Base-by-base conservation (phyloP, 139 green algal genomes). In the Astrephomene gubernaculifera region DNA sequence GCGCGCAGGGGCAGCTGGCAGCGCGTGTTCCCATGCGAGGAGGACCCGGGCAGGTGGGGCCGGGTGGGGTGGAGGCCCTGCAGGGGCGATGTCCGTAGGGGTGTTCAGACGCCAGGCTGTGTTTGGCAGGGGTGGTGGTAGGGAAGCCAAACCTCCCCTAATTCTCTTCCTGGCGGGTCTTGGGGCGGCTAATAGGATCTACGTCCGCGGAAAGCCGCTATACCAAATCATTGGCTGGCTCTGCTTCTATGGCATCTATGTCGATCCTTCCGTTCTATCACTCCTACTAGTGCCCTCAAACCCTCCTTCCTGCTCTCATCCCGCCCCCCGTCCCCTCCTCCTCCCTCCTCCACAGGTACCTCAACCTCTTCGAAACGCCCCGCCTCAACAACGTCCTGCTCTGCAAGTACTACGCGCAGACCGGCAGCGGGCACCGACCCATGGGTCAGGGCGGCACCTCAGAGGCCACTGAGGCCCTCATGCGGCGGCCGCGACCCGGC, bases 371-470 rank as follows among this genome's bases (percentile, higher is more conserved):
- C 54, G 84, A 90, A 14, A 90, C 88, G 38, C 85, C 81, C 4
- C 81, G 88, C 41, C 68, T 86, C 36, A 78, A 85, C 65, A 89
- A 89, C 81, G 65, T 90, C 65, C 64, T 88, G 68, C 57, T 92
- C 25, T 92, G 88, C 85, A 92, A 89, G 60, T 92, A 92, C 81
- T 92, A 92, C 41, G 60, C 68, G 25, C 79, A 90, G 53, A 85
- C 61, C 39, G n/a, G 8, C 29, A 41, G 54, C 2, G 68, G 79
- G 67, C 9, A 27, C 57, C 57, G 57, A 6, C 22, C 43, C 9
- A 44, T 43, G 27, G 24, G 10, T 21, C 1, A 6, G 22, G 36
- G 38, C 3, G 68, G 53, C 10, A 19, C 35, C 17, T 75, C n/a
- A n/a, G n/a, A n/a, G n/a, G n/a, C n/a, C n/a, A n/a, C n/a, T n/a